Base-by-base conservation (phyloP, 2,329 filamentous ascomycete genomes). In the Phialophora expanda region DNA sequence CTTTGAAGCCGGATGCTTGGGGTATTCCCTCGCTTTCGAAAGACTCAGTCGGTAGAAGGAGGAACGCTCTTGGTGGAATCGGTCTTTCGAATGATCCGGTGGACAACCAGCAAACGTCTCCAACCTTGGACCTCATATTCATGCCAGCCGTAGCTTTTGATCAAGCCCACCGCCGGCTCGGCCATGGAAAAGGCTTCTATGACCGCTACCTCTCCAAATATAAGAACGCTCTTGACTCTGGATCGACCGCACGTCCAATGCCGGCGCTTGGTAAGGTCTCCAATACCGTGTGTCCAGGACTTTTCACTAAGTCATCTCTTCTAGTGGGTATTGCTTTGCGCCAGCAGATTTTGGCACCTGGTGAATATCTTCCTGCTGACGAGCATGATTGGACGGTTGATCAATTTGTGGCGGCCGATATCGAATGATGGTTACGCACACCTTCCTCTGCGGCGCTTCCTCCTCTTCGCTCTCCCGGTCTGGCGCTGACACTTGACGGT, bases 181-280 rank as follows among this genome's bases (percentile, higher is more conserved):
- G 95, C 48, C 95, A 99, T 78, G 95, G 95, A 64, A 96, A 92
- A 78, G 95, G 95, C 34, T 99, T 96, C 80, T 99, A 99, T 82
- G 95, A 99, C 81, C 90, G 89, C 77, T 99, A 97, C 78, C 80
- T 99, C 75, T 87, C 89, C 74, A 87, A 89, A 72, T 96, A 93
- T 84, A 77, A 78, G 70, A 74, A 73, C 76, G 77, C 78, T 73
- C 72, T 73, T 54, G 73, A 68, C 70, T 73, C 67, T 70, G 73
- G 68, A 70, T 71, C 74, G 73, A 70, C 69, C 64, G 73, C 70
- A 69, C 66, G 73, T 56, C 78, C 76, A 70, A 86, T 85, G 80
- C 86, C 85, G 72, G 83, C 85, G 80, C 83, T 88, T 72, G 84
- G 86, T 89, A 79, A 80, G 83, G 73, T 65, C 61, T 20, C 50